These are phyloP conservation scores for Crithidia expoeki DNA, from an alignment of 208 protist genomes.

Conservation along the genomic window DNA sequence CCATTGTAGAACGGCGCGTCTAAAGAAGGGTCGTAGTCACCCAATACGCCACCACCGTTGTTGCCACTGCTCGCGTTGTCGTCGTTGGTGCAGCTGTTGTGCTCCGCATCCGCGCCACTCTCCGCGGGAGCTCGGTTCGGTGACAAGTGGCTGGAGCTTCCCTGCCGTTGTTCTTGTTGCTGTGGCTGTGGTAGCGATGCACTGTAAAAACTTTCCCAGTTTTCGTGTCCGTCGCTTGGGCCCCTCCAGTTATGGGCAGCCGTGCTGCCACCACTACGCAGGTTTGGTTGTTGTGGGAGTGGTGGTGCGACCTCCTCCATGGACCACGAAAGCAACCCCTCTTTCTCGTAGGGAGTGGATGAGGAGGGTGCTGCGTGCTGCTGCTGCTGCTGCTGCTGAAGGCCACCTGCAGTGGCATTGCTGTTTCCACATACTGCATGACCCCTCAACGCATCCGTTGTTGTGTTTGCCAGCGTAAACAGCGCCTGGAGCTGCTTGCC, in stretches of 20 bases:
- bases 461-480: no score
- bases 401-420: neutral
- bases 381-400: constrained; percentile 20
- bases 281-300: neutral
- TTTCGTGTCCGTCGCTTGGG: neutral
- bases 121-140: neutral
- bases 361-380: neutral
- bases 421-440: constrained; percentile 13
- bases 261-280: no score
- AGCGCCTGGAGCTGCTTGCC: no score
- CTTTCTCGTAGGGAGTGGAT: constrained; percentile 7
- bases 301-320: neutral
- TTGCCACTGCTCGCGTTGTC: neutral
- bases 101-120: neutral
- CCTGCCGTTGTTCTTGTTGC: neutral
- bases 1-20: constrained; percentile 8
- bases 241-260: neutral
- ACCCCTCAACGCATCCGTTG: no score
- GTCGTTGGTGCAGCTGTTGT: no score
- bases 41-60: constrained; percentile 2
- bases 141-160: no score
- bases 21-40: constrained; percentile 18
- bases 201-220: neutral
- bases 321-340: constrained; percentile 29
- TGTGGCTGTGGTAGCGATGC: neutral